Evolutionary conservation across 2,329 filamentous ascomycete genomes (phyloP).

Genomic region (Colletotrichum sp.): DNA sequence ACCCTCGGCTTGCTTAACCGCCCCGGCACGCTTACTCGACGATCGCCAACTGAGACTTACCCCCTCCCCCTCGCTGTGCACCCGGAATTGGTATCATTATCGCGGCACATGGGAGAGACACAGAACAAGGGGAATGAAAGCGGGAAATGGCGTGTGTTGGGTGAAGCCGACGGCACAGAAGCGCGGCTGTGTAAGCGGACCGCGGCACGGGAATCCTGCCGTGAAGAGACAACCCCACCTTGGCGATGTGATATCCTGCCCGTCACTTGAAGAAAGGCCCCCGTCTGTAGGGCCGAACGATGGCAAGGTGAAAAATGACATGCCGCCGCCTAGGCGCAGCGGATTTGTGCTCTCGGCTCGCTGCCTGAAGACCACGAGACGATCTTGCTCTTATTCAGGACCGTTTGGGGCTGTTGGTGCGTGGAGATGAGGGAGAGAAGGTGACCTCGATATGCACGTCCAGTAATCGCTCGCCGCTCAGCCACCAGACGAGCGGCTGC

Average conservation of each 20-base stretch:
- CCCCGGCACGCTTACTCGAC: background rate
- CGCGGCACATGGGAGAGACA: background rate
- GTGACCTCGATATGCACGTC: background rate
- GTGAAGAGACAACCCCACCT: background rate
- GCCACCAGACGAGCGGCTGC: slow-evolving; percentile 7
- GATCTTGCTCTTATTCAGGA: background rate
- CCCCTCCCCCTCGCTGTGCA: background rate
- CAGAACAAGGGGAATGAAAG: background rate
- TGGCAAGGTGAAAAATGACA: background rate
- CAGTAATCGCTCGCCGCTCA: background rate
- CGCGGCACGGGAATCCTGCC: background rate
- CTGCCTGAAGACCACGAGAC: background rate
- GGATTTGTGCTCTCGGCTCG: background rate
- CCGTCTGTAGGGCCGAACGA: background rate
- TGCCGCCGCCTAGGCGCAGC: background rate
- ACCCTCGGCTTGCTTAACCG: background rate
- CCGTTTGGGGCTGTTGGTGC: background rate
- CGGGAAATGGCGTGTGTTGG: background rate
- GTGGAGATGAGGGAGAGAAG: background rate
- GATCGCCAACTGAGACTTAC: background rate
- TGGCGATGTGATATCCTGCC: background rate
- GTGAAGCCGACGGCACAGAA: background rate
- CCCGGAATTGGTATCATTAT: background rate
- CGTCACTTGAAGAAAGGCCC: background rate
- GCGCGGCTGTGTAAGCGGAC: background rate